Evolutionary conservation across 805 yeast genomes (phyloP), one percentile per base, ranked within the genome.

Genomic region (Yarrowia porcina): DNA sequence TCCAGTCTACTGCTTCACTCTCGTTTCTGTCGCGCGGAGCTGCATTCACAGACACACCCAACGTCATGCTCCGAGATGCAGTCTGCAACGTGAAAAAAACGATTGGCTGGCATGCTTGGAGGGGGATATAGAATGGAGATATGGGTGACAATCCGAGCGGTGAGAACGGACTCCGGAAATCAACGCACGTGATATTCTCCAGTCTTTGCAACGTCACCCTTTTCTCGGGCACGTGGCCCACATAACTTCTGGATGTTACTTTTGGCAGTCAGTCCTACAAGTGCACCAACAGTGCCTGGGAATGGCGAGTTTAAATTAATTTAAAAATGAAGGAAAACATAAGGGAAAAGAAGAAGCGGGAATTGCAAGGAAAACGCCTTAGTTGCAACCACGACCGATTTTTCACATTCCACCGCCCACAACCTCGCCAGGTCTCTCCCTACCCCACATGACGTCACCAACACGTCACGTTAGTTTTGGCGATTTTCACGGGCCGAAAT

Each of bases 81-180:
- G 44, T 21, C 45, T 36, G 59, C 59, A 52, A 52, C 59, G 59
- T 52, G 59, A 52, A 52, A 52, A 52, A 52, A 52, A 23, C 44
- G 59, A 52, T 52, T 52, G 59, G 59, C 44, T 36, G 33, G 44
- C 35, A 44, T 7, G 47, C 20, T 11, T 21, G 47, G 47, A 20
- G 44, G 45, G 13, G 18, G 4, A 20, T 2, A 12, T n/a, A 4
- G 10, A 38, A 17, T 18, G 10, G 23, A 4, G 20, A 8, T 4
- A 10, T 11, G 41, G 15, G 5, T 15, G 20, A 18, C 4, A 18
- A 33, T 12, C 1, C 6, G 38, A n/a, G 8, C 20, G 20, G 3
- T 5, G 23, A 36, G 18, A 36, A 8, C 13, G 23, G 41, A 1
- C 12, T 36, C 6, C 4, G 36, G 17, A 13, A 13, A 32, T 6